Conservation (phyloP, 1,139 yeast species). For the Nakaseomyces sp. region DNA sequence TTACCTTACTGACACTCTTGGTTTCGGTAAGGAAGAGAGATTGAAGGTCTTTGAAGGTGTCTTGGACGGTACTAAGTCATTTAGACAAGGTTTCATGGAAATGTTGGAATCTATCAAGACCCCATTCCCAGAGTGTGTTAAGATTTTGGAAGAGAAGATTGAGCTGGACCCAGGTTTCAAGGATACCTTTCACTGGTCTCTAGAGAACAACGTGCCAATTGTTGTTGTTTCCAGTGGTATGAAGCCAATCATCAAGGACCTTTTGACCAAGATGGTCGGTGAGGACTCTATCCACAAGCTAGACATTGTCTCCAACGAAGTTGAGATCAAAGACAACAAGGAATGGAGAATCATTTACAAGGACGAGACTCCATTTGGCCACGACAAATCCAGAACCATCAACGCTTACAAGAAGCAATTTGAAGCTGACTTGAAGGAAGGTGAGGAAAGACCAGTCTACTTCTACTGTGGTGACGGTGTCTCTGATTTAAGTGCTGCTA, state of each 20-base stretch:
- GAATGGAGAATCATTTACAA: conserved; percentile 79
- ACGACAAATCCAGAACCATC: conserved; percentile 82
- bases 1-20: conserved; percentile 76
- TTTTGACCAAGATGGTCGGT: conserved; percentile 68
- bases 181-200: conserved; percentile 73
- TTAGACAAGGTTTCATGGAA: conserved; percentile 72
- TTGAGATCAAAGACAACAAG: conserved; percentile 45
- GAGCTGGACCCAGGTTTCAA: conserved; percentile 86
- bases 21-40: conserved; percentile 71
- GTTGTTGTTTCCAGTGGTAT: conserved; percentile 84
- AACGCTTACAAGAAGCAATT: conserved; percentile 46
- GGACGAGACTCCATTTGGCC: conserved; percentile 86
- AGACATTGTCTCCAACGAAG: conserved; percentile 77
- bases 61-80: conserved; percentile 56
- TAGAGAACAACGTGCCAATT: conserved; percentile 59
- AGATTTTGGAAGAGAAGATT: conserved; percentile 49
- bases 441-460: conserved; percentile 44
- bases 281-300: conserved; percentile 62
- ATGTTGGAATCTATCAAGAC: conserved; percentile 75
- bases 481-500: conserved; percentile 88
- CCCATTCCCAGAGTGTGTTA: conserved; percentile 79
- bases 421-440: conserved; percentile 35
- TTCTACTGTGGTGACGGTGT: conserved; percentile 98
- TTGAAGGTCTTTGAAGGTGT: conserved; percentile 61
- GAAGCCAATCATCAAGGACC: conserved; percentile 79